Evolutionary conservation across 2,329 filamentous ascomycete genomes (phyloP).

Genomic region (Bimuria novae-zelandiae): DNA sequence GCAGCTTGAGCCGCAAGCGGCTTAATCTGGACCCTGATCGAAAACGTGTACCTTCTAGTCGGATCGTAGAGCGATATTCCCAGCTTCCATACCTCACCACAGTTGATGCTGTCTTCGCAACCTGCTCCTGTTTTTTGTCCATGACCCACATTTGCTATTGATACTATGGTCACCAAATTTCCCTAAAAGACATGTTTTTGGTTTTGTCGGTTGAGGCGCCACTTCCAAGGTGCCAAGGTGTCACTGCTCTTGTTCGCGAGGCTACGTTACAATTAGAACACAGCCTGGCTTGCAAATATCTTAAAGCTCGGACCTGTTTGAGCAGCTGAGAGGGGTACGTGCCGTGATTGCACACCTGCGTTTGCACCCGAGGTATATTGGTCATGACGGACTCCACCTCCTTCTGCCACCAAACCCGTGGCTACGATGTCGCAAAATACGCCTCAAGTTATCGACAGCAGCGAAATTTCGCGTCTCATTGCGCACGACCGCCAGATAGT

Average conservation of each 20-base stretch:
- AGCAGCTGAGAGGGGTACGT: too few relatives aligned
- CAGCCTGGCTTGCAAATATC: background rate
- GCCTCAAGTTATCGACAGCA: conserved; percentile 46
- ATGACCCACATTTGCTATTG: too few relatives aligned
- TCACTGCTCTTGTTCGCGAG: background rate
- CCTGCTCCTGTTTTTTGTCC: too few relatives aligned
- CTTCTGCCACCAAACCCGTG: background rate
- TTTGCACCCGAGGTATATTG: background rate
- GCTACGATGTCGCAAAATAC: conserved; percentile 25
- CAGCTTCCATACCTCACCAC: too few relatives aligned
- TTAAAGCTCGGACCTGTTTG: conserved; percentile 4
- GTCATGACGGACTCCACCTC: background rate
- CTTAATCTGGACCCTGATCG: too few relatives aligned
- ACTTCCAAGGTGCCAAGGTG: conserved; percentile 3
- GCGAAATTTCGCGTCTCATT: conserved; percentile 58
- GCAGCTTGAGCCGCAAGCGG: too few relatives aligned
- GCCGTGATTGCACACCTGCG: background rate
- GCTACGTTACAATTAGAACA: background rate
- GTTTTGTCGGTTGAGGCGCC: too few relatives aligned
- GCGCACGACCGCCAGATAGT: conserved; percentile 61
- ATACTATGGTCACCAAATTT: too few relatives aligned
- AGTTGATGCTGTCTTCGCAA: too few relatives aligned
- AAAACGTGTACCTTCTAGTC: too few relatives aligned
- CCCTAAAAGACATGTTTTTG: too few relatives aligned
- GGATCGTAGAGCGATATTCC: too few relatives aligned